These are phyloP conservation scores for Phytophthora syringae DNA, from an alignment of 352 stramenopile species.

Conservation along the genomic window DNA sequence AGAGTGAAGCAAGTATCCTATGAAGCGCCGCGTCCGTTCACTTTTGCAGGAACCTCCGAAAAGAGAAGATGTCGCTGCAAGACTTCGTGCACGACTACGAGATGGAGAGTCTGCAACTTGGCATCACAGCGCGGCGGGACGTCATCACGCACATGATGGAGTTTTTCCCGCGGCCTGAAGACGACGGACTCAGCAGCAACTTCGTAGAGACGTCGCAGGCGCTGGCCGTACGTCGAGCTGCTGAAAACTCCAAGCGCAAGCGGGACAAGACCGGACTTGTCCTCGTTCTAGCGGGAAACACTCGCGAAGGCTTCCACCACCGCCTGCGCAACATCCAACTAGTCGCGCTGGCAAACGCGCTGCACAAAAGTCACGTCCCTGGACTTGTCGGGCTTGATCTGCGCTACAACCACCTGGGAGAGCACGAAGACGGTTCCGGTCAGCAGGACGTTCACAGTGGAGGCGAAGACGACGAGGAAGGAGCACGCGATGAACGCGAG, in stretches of 20 bases:
- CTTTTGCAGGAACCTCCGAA: no score
- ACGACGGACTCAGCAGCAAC: constrained; percentile 31
- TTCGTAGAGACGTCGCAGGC: constrained; percentile 58
- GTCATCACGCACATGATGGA: constrained; percentile 52
- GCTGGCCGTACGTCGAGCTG: constrained; percentile 45
- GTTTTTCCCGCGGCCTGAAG: constrained; percentile 50
- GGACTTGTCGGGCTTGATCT: constrained; percentile 57
- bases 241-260: constrained; percentile 13
- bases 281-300: constrained; percentile 62
- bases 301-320: constrained; percentile 60
- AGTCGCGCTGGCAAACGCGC: constrained; percentile 51
- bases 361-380: constrained; percentile 57
- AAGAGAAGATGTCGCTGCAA: constrained; percentile 54
- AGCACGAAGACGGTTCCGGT: constrained; percentile 28
- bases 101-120: constrained; percentile 78
- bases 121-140: constrained; percentile 66
- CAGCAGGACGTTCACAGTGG: constrained; percentile 27
- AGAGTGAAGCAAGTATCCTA: constrained; percentile 17
- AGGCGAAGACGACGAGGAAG: constrained; percentile 27
- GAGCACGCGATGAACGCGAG: constrained; percentile 39
- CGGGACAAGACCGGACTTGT: constrained; percentile 8
- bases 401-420: constrained; percentile 61
- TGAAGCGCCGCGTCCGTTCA: constrained; percentile 37
- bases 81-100: constrained; percentile 78
- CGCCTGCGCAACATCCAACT: constrained; percentile 75